Conservation (phyloP, 768 basidiomycete genomes). For the Lactifluus echinatus region DNA sequence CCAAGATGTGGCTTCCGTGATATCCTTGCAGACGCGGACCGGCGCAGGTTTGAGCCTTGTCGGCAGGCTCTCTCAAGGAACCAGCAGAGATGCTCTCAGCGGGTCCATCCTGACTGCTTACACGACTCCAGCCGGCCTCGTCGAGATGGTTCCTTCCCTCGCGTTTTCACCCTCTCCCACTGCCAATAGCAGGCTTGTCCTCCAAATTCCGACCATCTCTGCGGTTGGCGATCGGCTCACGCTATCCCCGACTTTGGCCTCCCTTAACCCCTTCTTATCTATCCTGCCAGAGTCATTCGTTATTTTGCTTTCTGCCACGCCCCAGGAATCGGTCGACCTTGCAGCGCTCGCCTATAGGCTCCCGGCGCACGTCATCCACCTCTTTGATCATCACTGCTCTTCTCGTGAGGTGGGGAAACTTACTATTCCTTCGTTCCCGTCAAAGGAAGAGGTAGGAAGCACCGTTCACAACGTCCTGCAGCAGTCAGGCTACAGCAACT, state of each 20-base stretch:
- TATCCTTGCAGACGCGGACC: constrained; percentile 70
- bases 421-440: constrained; percentile 33
- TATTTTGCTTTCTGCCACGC: constrained; percentile 74
- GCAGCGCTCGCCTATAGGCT: constrained; percentile 68
- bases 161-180: constrained; percentile 58
- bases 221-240: constrained; percentile 55
- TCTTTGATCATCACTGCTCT: constrained; percentile 82
- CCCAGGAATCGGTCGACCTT: constrained; percentile 75
- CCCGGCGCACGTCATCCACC: constrained; percentile 68
- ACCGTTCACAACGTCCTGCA: constrained; percentile 43
- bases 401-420: constrained; percentile 66
- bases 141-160: constrained; percentile 75
- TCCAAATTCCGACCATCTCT: constrained; percentile 76
- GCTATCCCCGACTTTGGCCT: constrained; percentile 69
- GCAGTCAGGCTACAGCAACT: constrained; percentile 58
- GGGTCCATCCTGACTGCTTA: constrained; percentile 65
- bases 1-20: constrained; percentile 42
- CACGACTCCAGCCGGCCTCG: constrained; percentile 77
- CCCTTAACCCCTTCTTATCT: constrained; percentile 49
- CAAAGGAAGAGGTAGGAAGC: constrained; percentile 25
- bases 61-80: constrained; percentile 71
- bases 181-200: constrained; percentile 56
- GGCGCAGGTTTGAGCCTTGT: constrained; percentile 78
- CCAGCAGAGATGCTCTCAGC: constrained; percentile 55
- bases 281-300: constrained; percentile 58